These are phyloP conservation scores for Paramecium tetraurelia DNA, from an alignment of 73 alveolate species.

Conservation along the genomic window DNA sequence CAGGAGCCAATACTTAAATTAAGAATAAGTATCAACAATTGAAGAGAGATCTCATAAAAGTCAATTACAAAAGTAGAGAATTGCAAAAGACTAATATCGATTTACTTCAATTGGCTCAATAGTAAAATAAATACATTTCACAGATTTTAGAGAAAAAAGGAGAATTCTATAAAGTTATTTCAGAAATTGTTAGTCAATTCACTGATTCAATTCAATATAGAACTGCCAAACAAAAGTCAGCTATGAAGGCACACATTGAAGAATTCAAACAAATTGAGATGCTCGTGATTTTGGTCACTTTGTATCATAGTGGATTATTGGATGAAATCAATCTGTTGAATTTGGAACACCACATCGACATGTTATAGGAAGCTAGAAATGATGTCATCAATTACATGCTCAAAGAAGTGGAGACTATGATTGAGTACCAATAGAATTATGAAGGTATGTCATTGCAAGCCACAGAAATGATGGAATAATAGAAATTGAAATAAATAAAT, in stretches of 20 bases:
- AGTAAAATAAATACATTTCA: neutral
- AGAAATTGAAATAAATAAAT: neutral
- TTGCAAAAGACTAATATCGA: neutral
- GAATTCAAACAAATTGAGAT: conserved; percentile 28
- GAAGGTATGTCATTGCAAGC: conserved; percentile 29
- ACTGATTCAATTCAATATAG: conserved; percentile 51
- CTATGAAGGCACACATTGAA: conserved; percentile 43
- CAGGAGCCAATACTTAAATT: neutral
- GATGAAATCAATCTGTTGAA: neutral
- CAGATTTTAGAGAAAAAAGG: conserved; percentile 43
- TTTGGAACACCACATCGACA: conserved; percentile 23
- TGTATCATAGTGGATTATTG: conserved; percentile 53
- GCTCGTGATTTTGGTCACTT: conserved; percentile 12
- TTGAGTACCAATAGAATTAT: conserved; percentile 40
- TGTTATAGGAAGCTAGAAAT: conserved; percentile 54
- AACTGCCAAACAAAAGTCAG: conserved; percentile 27
- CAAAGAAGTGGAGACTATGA: conserved; percentile 22
- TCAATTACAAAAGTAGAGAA: neutral
- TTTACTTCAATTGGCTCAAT: neutral
- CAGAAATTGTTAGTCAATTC: conserved; percentile 12
- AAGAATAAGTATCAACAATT: neutral
- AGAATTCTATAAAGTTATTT: conserved; percentile 26
- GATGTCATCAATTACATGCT: conserved; percentile 51
- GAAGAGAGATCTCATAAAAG: neutral
- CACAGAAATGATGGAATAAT: neutral